Base-by-base conservation (phyloP, 2,329 filamentous ascomycete species). In the Trichophyton schoenleinii region DNA sequence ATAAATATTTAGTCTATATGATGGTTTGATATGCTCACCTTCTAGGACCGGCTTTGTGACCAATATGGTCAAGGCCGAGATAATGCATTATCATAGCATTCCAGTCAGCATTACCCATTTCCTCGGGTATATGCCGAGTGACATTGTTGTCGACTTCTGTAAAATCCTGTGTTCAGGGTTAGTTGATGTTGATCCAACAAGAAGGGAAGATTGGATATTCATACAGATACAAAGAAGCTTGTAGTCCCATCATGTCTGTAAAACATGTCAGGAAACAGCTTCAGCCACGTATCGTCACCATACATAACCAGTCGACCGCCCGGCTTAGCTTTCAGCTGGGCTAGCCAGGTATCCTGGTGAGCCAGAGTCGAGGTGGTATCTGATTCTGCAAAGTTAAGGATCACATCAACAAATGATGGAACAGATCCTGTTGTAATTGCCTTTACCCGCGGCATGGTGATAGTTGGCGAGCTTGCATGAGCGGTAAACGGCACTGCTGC, bases 81-180 rank as follows among this genome's bases (percentile, higher is more conserved):
- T 96, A 99, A 75, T 99, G 94, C 73, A 99, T 81, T 20, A 99
- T 85, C 86, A 97, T 87, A 2, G 87, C 87, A 72, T 89, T 87
- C 94, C 94, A 99, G 70, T 99, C 94, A 61, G 83, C 76, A 46
- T 83, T 85, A 61, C 78, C 74, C 63, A 99, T 79, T 75, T 97
- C 92, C 41, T 78, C 77, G 3, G 87, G 81, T 60, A 99, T 80
- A 77, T 99, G 90, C 64, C 94, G 84, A 2, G 94, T 99, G 67
- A 99, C 94, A 73, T 99, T 99, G 71, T 91, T 87, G 75, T 99
- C 94, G 66, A 99, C 95, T 78, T 99, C 91, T 58, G 89, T 95
- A 70, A 96, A 99, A 73, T 99, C 94, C 90, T 55, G 95, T 64
- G 42, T 36, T 34, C 15, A 25, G 52, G 13, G 59, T 62, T 67